Base-by-base conservation (phyloP, 2,329 filamentous ascomycete species). In the Davidsoniella neocaledoniae region DNA sequence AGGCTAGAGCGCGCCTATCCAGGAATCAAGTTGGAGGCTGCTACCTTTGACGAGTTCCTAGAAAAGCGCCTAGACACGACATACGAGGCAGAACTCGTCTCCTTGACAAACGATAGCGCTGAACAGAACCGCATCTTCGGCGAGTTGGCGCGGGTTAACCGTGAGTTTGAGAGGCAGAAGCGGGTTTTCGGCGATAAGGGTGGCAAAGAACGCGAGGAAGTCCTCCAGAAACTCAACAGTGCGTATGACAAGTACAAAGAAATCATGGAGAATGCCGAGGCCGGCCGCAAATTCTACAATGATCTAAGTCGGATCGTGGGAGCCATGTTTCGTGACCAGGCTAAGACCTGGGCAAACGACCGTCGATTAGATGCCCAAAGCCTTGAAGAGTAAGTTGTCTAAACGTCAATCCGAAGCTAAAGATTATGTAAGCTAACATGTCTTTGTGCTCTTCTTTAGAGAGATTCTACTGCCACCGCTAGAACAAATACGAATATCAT, bases 161-260 rank as follows among this genome's bases (percentile, higher is more conserved):
- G 76, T 12, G 79, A 82, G 16, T 95, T 96, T 57, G 76, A 83
- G 54, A 70, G 74, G 17, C 85, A 77, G 57, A 75, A 84, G 55
- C 76, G 80, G 48, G 73, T 71, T 38, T 78, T 80, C 3, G 83
- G 70, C n/a, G 70, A 70, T 33, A 68, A 69, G 14, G 73, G 73
- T 43, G 68, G 86, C 55, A 63, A 66, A 53, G 87, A 94, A 60
- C 78, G 91, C 12, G 90, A 96, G 62, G 76, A 83, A 56, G 87
- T 86, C 0, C 66, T 98, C 45, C 91, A 98, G 64, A 79, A 76
- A 54, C 70, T 98, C 8, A 90, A 96, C 63, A 87, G 84, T 55
- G 90, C 86, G 0, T 96, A 94, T 62, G 79, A 87, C 64, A 93
- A 90, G 65, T 96, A 96, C 69, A 94, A 94, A 66, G 90, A 98